A percentile compares a stretch with the other conserved stretches of the same genome.
These are phyloP conservation scores for Colletotrichum sansevieriae DNA, from an alignment of 2,329 filamentous ascomycete species.

Conservation along the genomic window DNA sequence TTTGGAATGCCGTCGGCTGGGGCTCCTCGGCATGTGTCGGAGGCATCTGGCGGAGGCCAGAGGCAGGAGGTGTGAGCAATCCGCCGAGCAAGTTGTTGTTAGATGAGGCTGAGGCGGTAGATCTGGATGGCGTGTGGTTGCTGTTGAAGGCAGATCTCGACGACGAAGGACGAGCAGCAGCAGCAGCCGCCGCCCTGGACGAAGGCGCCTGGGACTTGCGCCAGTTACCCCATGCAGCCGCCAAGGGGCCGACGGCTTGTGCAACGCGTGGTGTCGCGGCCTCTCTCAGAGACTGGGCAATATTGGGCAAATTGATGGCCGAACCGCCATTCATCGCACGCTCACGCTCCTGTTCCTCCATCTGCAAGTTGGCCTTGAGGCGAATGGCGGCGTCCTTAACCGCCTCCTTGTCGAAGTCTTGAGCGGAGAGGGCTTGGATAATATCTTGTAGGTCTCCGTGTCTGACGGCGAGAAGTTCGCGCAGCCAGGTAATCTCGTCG, in stretches of 20 bases:
- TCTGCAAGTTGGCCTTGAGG: constrained; percentile 93
- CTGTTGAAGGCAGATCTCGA: constrained; percentile 52
- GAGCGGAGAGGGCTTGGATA: constrained; percentile 81
- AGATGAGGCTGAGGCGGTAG: constrained; percentile 59
- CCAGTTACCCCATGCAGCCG: constrained; percentile 99
- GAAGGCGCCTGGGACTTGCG: constrained; percentile 74
- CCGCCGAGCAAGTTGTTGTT: constrained; percentile 77
- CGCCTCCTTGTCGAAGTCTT: constrained; percentile 80
- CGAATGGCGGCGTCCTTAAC: constrained; percentile 94
- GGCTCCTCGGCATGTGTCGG: constrained; percentile 54
- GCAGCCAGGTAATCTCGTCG: constrained; percentile 94
- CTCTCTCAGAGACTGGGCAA: constrained; percentile 82
- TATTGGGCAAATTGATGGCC: constrained; percentile 76
- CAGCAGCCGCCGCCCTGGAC: constrained; percentile 53
- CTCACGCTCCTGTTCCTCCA: constrained; percentile 97
- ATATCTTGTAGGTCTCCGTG: constrained; percentile 94
- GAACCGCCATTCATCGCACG: constrained; percentile 80
- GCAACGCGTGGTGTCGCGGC: constrained; percentile 86
- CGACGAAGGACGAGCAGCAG: constrained; percentile 23
- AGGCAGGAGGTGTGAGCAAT: constrained; percentile 89
- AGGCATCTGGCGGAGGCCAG: constrained; percentile 74
- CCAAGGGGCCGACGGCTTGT: constrained; percentile 79
- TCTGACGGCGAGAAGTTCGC: constrained; percentile 90
- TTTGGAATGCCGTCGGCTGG: constrained; percentile 73
- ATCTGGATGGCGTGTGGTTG: constrained; percentile 70